Conservation (phyloP, 2,329 filamentous ascomycete genomes). For the Colletotrichum brevisporum region DNA sequence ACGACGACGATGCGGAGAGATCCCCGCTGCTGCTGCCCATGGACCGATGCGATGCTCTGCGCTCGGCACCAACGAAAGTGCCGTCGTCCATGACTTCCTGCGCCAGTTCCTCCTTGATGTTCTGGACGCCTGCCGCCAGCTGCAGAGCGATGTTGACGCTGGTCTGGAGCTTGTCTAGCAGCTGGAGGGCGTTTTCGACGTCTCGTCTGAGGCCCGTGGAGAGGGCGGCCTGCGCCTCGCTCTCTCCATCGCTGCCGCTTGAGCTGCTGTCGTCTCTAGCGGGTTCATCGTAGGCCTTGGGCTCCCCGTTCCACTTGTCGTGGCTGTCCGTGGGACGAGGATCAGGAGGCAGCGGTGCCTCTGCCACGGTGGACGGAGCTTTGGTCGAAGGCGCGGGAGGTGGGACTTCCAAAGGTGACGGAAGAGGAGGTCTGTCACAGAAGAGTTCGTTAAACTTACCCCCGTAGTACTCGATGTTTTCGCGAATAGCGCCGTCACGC, state of each 20-base stretch:
- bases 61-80: background rate
- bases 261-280: background rate
- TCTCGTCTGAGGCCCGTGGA: background rate
- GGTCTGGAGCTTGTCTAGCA: conserved; percentile 1
- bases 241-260: background rate
- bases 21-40: background rate
- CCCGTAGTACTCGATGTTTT: background rate
- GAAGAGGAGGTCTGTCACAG: background rate
- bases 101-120: background rate
- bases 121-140: background rate
- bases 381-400: background rate
- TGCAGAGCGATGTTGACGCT: background rate
- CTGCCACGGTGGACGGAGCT: background rate
- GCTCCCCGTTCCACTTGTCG: background rate
- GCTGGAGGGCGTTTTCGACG: background rate
- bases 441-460: background rate
- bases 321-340: background rate
- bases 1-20: background rate
- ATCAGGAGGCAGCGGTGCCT: background rate
- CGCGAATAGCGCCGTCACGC: background rate
- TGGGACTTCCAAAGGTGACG: background rate
- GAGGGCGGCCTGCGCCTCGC: background rate
- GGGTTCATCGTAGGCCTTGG: background rate
- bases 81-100: background rate
- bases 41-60: background rate